A percentile compares a stretch with the other conserved stretches of the same genome.
These are phyloP conservation scores for Ceratocystis smalleyi DNA, from an alignment of 2,329 filamentous ascomycete species.

Conservation along the genomic window DNA sequence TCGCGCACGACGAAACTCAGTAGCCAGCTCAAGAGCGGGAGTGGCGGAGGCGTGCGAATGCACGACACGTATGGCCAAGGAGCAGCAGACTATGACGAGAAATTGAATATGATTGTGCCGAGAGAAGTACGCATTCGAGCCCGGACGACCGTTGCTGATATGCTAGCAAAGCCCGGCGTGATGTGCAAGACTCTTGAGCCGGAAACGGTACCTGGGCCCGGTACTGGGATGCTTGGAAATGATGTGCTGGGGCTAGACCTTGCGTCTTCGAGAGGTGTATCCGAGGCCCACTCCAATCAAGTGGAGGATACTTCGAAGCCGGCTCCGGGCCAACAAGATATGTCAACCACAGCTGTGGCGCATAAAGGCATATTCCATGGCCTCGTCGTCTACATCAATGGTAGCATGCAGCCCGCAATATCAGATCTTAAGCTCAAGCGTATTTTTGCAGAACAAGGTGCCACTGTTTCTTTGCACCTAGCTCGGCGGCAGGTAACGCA, in stretches of 20 bases:
- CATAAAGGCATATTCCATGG: constrained; percentile 46
- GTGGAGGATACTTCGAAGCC: neutral
- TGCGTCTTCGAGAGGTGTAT: neutral
- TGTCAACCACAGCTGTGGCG: constrained; percentile 16
- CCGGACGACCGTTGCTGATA: constrained; percentile 35
- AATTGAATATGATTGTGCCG: constrained; percentile 29
- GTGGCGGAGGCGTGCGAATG: constrained; percentile 42
- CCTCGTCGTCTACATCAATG: constrained; percentile 71
- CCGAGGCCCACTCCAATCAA: neutral
- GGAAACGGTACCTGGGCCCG: too few relatives aligned
- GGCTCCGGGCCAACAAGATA: neutral
- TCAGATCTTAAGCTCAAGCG: constrained; percentile 79
- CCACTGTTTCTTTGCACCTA: constrained; percentile 51
- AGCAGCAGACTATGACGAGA: constrained; percentile 38
- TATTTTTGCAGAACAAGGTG: constrained; percentile 60
- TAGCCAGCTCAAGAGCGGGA: constrained; percentile 47
- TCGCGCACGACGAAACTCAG: constrained; percentile 54
- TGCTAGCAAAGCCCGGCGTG: constrained; percentile 27
- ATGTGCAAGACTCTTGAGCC: constrained; percentile 10
- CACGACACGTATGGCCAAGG: constrained; percentile 52
- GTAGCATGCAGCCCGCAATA: constrained; percentile 63
- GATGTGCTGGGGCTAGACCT: neutral
- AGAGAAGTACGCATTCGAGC: constrained; percentile 28
- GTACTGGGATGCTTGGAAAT: neutral
- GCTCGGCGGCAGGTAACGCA: constrained; percentile 66